Evolutionary conservation across 768 basidiomycete genomes (phyloP), one percentile per base, ranked within the genome.

Genomic region (Pleurotus pulmonarius): DNA sequence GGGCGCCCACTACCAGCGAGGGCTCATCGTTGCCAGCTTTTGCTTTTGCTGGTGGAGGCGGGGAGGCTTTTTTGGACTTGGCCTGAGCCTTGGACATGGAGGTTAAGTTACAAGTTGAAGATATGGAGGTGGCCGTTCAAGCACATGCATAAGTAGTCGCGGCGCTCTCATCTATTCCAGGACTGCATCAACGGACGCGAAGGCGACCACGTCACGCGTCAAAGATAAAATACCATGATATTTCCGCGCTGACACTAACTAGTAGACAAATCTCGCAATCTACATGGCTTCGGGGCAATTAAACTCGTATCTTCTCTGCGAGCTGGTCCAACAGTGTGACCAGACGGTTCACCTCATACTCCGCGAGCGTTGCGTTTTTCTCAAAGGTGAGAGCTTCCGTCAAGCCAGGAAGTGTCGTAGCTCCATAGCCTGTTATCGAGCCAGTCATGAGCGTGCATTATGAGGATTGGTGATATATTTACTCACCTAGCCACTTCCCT

Each of bases 371-470:
- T 11, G 70, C 69, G 63, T 90, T 85, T 63, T 82, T 75, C 53
- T 93, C 90, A 39, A 84, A 76, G 20, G 82, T 77, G 61, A 94
- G 79, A 0, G 91, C 81, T 66, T 95, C 92, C 0, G 85, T 87
- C 25, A 94, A 72, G 13, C 78, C 90, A 1, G 92, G 93, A 58
- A 94, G 76, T 0, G 91, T 91, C 0, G 92, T 93, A 2, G 92
- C 89, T 5, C 91, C 91, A 63, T 92, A 91, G 4, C 89, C 88
- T 90, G 53, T 29, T 34, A 6, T 6, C 22, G 39, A 34, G 51
- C 7, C 26, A 24, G 29, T 34, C 11, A 4, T 34, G 29, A 34
- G 3, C 29, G 29, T 34, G 29, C 9, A 34, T 3, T 11, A 34
- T 11, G 29, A 34, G 2, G 29, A 34, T 34, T 34, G 29, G 29